Conservation (phyloP, 2,329 filamentous ascomycete species). For the Neopestalotiopsis rosae region DNA sequence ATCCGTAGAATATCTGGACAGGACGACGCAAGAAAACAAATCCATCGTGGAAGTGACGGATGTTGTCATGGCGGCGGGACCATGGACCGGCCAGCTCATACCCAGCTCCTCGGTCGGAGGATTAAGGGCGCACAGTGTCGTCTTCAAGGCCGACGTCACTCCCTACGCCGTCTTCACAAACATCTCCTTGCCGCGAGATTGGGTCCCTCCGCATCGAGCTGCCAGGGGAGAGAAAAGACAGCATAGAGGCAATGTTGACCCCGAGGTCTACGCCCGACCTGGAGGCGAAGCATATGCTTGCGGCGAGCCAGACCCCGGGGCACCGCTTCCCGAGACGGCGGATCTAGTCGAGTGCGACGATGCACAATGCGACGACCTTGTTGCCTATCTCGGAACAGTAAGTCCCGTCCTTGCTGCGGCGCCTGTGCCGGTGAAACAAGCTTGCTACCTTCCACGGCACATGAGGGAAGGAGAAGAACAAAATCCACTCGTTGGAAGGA, state of each 20-base stretch:
- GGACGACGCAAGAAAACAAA: slow-evolving; percentile 40
- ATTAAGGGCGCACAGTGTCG: slow-evolving; percentile 68
- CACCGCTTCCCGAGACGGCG: slow-evolving; percentile 77
- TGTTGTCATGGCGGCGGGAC: slow-evolving; percentile 61
- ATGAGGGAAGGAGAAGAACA: slow-evolving; percentile 62
- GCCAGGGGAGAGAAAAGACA: slow-evolving; percentile 54
- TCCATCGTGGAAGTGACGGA: slow-evolving; percentile 55
- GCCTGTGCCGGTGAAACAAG: slow-evolving; percentile 77
- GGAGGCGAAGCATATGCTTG: slow-evolving; percentile 93
- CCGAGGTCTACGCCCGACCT: slow-evolving; percentile 92
- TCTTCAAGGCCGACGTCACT: slow-evolving; percentile 68
- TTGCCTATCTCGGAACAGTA: slow-evolving; percentile 75
- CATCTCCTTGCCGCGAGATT: slow-evolving; percentile 74
- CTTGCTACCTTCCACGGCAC: slow-evolving; percentile 90
- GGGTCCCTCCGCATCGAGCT: slow-evolving; percentile 57
- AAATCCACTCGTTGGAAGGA: slow-evolving; percentile 79
- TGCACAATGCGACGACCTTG: slow-evolving; percentile 80
- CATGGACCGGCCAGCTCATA: slow-evolving; percentile 67
- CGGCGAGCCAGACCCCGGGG: slow-evolving; percentile 81
- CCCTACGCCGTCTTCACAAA: slow-evolving; percentile 86
- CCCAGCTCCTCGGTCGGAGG: slow-evolving; percentile 63
- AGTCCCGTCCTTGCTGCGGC: slow-evolving; percentile 70
- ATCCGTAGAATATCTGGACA: slow-evolving; percentile 65
- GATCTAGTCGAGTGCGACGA: slow-evolving; percentile 79
- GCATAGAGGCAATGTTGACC: slow-evolving; percentile 71